Evolutionary conservation across 1,284 basidiomycete species (phyloP), one percentile per base, ranked within the genome.

Genomic region (Heliocybe sulcata): DNA sequence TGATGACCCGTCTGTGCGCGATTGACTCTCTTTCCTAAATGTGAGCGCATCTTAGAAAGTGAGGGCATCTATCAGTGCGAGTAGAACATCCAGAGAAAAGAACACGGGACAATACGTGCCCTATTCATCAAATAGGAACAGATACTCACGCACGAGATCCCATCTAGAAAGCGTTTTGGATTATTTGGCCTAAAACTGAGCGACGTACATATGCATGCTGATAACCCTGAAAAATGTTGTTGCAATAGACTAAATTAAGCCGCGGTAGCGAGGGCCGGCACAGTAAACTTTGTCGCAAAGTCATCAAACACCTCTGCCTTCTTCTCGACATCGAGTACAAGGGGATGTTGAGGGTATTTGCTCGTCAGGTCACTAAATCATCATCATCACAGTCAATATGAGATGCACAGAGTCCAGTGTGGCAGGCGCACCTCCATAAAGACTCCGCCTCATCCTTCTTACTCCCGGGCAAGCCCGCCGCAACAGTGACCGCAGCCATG

Each of bases 271-370:
- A 77, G 63, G 9, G 81, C 72, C 19, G 88, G 87, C 26, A 87
- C 76, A 48, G 68, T 66, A 66, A 85, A 92, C 60, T 84, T 88
- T 23, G 79, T 69, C 4, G 82, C 82, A 52, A 80, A 81, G 58
- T 87, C 81, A 65, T 94, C 91, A 63, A 93, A 93, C 47, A 82
- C 62, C 0, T 73, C 72, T 6, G 80, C 77, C 69, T 90, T 91
- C 51, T 76, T 69, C 23, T 67, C 64, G 23, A 90, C 67, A 60
- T 90, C 87, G n/a, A 67, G 60, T 16, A 89, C 81, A 57, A 90
- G 67, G 9, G 87, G 87, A 70, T 92, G 85, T 2, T 70, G 67
- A 8, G 89, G 81, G 59, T 85, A 76, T 58, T 81, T 73, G n/a
- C 69, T 69, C 8, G 69, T 69, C 50, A 93, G 69, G 62, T 77